These are phyloP conservation scores for Clonostachys byssicola DNA, from an alignment of 2,329 filamentous ascomycete species.

Conservation along the genomic window DNA sequence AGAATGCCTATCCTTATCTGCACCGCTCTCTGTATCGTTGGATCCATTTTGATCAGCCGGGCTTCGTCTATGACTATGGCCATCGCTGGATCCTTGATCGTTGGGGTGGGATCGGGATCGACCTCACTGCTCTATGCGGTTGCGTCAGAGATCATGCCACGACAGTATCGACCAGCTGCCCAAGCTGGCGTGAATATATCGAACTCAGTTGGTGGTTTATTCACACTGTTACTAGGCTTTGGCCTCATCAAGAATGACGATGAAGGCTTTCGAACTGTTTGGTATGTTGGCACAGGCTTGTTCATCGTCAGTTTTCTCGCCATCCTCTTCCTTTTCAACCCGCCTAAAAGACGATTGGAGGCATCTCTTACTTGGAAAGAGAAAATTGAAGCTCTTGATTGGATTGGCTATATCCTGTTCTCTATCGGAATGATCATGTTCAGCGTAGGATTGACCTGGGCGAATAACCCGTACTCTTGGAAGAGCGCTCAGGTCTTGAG, in stretches of 20 bases:
- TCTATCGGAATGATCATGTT: conserved; percentile 28
- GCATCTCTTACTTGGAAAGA: conserved; percentile 6
- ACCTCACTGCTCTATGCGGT: conserved; percentile 33
- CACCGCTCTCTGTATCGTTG: conserved; percentile 23
- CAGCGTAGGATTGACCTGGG: conserved; percentile 29
- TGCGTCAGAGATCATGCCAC: conserved; percentile 30
- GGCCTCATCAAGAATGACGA: conserved; percentile 21
- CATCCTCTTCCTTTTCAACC: conserved; percentile 20
- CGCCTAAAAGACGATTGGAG: conserved; percentile 19
- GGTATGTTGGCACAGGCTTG: conserved; percentile 15
- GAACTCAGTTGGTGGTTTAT: conserved; percentile 18
- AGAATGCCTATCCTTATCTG: conserved; percentile 31
- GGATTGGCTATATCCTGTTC: conserved; percentile 29
- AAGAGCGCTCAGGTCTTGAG: conserved; percentile 24
- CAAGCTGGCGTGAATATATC: conserved; percentile 25
- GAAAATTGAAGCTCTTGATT: conserved; percentile 29
- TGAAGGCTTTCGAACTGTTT: conserved; percentile 28
- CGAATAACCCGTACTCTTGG: conserved; percentile 31
- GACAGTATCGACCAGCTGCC: conserved; percentile 24
- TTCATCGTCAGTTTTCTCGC: no score
- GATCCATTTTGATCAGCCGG: conserved; percentile 26
- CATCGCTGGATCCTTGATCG: conserved; percentile 28
- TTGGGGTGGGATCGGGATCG: conserved; percentile 25
- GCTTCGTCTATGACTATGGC: conserved; percentile 25
- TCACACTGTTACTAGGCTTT: conserved; percentile 25